Base-by-base conservation (phyloP, 2,329 filamentous ascomycete genomes). In the Apiospora arundinis region DNA sequence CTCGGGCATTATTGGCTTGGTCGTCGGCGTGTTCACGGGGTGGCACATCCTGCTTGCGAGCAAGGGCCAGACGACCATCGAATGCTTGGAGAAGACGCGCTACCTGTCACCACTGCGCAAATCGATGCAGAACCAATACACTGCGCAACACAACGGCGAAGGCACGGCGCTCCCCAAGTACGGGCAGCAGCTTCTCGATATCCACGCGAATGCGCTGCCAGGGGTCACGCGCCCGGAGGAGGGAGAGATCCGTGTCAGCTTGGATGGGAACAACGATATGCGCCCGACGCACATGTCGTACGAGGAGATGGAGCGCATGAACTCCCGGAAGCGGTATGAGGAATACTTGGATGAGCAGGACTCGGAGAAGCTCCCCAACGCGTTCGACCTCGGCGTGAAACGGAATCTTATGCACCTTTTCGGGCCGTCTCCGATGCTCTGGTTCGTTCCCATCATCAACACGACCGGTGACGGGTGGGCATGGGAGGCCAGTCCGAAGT, bases 11-110 rank as follows among this genome's bases (percentile, higher is more conserved):
- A 97, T 99, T 73, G 94, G 94, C 0, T 82, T 99, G 11, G 95
- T 98, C 1, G 86, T 99, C 25, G 91, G 91, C 16, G 94, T 93
- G 0, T 99, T 99, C 79, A 97, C 95, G 0, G 88, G 85, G 1
- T 99, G 96, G 95, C 96, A 99, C 85, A 87, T 98, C 70, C 90
- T 93, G 80, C 87, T 99, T 1, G 93, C 94, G 1, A 84, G 89
- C 70, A 88, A 89, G 37, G 94, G 94, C 4, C 91, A 97, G 82
- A 99, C 96, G 0, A 99, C 96, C 3, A 98, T 99, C 72, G 96
- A 99, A 81, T 97, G 93, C 77, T 85, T 99, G 72, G 96, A 99
- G 82, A 98, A 96, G 85, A 98, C 95, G 1, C 90, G 96, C 70
- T 99, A 99, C 82, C 88, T 97, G 9, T 94, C 93, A 12, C 94